phyloP scores from a whole-genome alignment of 129 eudicot genomes.

The Ambrosia artemisiifolia region DNA sequence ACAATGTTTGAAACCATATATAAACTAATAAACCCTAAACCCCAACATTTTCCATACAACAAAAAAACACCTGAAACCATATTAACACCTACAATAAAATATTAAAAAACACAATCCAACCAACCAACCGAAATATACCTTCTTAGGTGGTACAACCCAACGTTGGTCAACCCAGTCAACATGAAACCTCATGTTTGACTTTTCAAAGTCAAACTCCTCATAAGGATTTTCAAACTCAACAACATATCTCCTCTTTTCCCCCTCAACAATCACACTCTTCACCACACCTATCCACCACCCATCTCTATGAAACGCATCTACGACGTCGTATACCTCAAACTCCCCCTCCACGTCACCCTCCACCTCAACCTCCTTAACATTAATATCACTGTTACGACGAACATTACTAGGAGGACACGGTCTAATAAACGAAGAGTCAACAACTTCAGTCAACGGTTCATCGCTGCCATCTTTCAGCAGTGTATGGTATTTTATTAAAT shows the following conservation, averaged over 20 bases:
- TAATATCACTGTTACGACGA: neutral
- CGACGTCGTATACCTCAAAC: slow-evolving; percentile 47
- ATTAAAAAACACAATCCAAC: too few species aligned
- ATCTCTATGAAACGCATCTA: slow-evolving; percentile 59
- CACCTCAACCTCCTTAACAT: neutral
- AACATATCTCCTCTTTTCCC: slow-evolving; percentile 12
- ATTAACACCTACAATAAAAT: too few species aligned
- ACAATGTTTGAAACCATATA: neutral
- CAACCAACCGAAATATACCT: slow-evolving; percentile 26
- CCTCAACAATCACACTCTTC: slow-evolving; percentile 24
- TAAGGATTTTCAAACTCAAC: slow-evolving; percentile 51
- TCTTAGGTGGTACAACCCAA: slow-evolving; percentile 47
- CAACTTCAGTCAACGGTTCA: slow-evolving; percentile 45
- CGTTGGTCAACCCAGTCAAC: slow-evolving; percentile 52
- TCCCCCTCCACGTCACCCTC: neutral
- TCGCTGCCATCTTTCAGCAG: slow-evolving; percentile 23
- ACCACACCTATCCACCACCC: slow-evolving; percentile 93
- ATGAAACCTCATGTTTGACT: slow-evolving; percentile 47
- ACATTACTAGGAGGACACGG: slow-evolving; percentile 45
- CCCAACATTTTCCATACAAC: too few species aligned
- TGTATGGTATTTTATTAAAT: slow-evolving; percentile 38
- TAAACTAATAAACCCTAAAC: too few species aligned
- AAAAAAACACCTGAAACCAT: too few species aligned
- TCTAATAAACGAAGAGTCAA: slow-evolving; percentile 28
- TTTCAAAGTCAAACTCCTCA: slow-evolving; percentile 42